A percentile compares a stretch with the other conserved stretches of the same genome.
These are phyloP conservation scores for Sophora flavescens DNA, from an alignment of 306 rosid species.

Conservation along the genomic window DNA sequence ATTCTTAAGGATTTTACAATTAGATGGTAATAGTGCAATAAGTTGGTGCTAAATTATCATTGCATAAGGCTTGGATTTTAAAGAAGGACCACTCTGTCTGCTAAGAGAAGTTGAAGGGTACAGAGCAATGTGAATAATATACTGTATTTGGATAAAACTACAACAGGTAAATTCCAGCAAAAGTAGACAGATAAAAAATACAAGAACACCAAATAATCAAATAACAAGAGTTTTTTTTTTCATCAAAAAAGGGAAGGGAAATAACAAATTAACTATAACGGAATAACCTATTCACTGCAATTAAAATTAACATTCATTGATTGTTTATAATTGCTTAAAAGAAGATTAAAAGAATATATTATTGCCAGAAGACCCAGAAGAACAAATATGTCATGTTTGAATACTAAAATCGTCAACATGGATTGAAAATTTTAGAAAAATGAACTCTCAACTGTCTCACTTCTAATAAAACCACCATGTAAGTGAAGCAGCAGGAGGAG, in stretches of 20 bases:
- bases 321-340: neutral
- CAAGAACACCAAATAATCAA: neutral
- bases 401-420: neutral
- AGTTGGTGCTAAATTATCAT: neutral
- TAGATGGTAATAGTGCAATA: neutral
- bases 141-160: neutral
- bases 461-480: neutral
- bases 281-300: neutral
- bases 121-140: constrained; percentile 11
- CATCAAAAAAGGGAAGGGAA: neutral
- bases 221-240: neutral
- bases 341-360: neutral
- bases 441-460: neutral
- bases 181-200: neutral
- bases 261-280: neutral
- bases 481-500: neutral
- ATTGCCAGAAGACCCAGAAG: neutral
- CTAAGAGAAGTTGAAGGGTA: neutral
- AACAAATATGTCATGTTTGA: neutral
- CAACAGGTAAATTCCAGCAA: constrained; percentile 21
- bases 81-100: constrained; percentile 23
- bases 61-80: neutral
- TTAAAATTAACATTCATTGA: neutral
- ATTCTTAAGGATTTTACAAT: neutral
- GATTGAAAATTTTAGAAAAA: neutral